Evolutionary conservation across 2,329 filamentous ascomycete genomes (phyloP).

Genomic region (Beauveria sp.): DNA sequence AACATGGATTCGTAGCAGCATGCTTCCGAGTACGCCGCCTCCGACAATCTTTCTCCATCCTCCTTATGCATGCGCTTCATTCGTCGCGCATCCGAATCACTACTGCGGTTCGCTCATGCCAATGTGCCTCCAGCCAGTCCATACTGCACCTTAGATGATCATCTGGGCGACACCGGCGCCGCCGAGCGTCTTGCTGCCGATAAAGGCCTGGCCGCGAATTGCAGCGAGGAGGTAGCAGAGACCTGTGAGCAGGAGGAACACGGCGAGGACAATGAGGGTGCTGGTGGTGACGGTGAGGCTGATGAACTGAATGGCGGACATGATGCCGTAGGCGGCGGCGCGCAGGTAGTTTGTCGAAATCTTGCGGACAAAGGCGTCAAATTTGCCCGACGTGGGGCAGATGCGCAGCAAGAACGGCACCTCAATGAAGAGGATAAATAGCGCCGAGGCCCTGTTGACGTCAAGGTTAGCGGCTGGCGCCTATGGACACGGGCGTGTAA

Average conservation of each 20-base stretch:
- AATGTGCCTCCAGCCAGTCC: not conserved
- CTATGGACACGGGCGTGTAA: slow-evolving; percentile 9
- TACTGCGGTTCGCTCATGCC: not conserved
- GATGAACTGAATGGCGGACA: slow-evolving; percentile 79
- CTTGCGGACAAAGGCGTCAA: slow-evolving; percentile 82
- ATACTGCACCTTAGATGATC: slow-evolving; percentile 62
- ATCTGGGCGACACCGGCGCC: slow-evolving; percentile 89
- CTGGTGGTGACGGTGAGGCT: slow-evolving; percentile 59
- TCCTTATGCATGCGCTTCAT: not conserved
- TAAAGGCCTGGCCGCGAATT: slow-evolving; percentile 76
- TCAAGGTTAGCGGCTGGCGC: not conserved
- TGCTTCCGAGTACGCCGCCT: not conserved
- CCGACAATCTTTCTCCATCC: not conserved
- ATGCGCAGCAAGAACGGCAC: slow-evolving; percentile 93
- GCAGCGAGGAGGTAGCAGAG: slow-evolving; percentile 75
- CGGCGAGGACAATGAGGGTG: slow-evolving; percentile 76
- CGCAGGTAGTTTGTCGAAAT: slow-evolving; percentile 98
- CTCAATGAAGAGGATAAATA: slow-evolving; percentile 78
- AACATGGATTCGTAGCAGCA: slow-evolving; percentile 10
- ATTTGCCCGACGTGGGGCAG: slow-evolving; percentile 85
- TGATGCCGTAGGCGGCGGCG: slow-evolving; percentile 73
- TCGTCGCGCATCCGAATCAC: not conserved
- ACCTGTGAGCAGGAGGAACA: slow-evolving; percentile 70
- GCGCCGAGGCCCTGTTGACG: slow-evolving; percentile 51
- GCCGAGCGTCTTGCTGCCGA: slow-evolving; percentile 68